These are phyloP conservation scores for Syncephalastrum contaminatum DNA, from an alignment of 371 early-diverging fungal species.

Conservation along the genomic window DNA sequence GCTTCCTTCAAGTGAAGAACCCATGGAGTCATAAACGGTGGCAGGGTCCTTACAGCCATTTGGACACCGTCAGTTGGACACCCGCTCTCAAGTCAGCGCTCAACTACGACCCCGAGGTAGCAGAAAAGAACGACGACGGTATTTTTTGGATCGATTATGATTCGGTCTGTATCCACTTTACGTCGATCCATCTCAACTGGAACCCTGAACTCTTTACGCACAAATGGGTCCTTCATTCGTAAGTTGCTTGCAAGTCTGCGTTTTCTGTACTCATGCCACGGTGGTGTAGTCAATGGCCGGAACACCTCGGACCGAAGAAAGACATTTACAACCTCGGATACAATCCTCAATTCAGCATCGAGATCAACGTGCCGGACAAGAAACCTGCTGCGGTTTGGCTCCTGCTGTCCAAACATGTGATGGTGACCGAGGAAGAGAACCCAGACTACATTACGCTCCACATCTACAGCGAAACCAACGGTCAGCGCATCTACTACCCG, in stretches of 20 bases:
- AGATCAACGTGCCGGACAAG: conserved; percentile 54
- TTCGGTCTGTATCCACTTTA: conserved; percentile 74
- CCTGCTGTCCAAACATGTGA: conserved; percentile 80
- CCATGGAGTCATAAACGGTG: conserved; percentile 91
- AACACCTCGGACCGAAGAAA: conserved; percentile 60
- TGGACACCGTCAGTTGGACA: conserved; percentile 75
- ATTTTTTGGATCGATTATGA: conserved; percentile 89
- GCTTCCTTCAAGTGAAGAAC: conserved; percentile 73
- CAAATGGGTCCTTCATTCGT: conserved; percentile 62
- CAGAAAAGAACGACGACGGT: conserved; percentile 70
- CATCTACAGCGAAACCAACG: conserved; percentile 70
- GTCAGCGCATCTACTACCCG: conserved; percentile 77
- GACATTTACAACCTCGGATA: conserved; percentile 68
- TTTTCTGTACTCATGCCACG: not conserved
- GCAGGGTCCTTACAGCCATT: conserved; percentile 80
- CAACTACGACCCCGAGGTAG: conserved; percentile 69
- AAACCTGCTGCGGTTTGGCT: conserved; percentile 72
- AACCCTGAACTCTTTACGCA: conserved; percentile 72
- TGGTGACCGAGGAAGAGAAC: conserved; percentile 73
- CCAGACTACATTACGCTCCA: conserved; percentile 84
- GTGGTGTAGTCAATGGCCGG: conserved; percentile 55
- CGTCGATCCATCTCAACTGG: conserved; percentile 90
- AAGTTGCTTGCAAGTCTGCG: conserved; percentile 12
- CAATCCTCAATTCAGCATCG: conserved; percentile 78
- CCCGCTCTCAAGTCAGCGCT: conserved; percentile 60